A percentile compares a stretch with the other conserved stretches of the same genome.
Conservation (phyloP, 257 asterid genomes). For the Lavandula angustifolia region DNA sequence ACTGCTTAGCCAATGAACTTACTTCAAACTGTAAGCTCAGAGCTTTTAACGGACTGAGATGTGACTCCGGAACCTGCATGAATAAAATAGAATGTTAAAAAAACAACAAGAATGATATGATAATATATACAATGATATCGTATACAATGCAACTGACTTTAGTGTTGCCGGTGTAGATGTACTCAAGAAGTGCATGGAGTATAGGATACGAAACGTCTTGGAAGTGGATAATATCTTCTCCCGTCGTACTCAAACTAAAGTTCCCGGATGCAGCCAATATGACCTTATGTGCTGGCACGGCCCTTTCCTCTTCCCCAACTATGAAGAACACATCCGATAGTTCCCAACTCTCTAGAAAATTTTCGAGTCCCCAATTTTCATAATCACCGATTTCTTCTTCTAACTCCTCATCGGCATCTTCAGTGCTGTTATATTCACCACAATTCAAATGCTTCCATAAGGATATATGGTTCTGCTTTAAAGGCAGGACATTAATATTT, state of each 20-base stretch:
- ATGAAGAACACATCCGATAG: slow-evolving; percentile 72
- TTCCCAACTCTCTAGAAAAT: slow-evolving; percentile 84
- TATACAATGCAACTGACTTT: slow-evolving; percentile 53
- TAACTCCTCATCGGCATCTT: slow-evolving; percentile 61
- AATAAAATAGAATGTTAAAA: not conserved
- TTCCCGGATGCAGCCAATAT: slow-evolving; percentile 78
- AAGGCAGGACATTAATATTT: slow-evolving; percentile 78
- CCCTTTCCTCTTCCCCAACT: slow-evolving; percentile 74
- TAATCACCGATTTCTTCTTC: slow-evolving; percentile 57
- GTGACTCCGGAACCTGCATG: slow-evolving; percentile 70
- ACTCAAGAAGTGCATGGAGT: slow-evolving; percentile 74
- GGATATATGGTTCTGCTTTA: slow-evolving; percentile 77
- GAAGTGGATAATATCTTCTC: slow-evolving; percentile 56
- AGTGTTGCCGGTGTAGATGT: slow-evolving; percentile 74
- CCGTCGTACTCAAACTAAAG: slow-evolving; percentile 47
- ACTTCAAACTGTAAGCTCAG: slow-evolving; percentile 76
- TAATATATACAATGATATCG: not conserved
- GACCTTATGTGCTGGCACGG: slow-evolving; percentile 84
- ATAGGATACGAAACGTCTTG: slow-evolving; percentile 56
- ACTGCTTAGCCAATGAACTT: slow-evolving; percentile 62
- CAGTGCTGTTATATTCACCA: slow-evolving; percentile 49
- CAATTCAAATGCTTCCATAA: slow-evolving; percentile 88
- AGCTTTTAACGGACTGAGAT: slow-evolving; percentile 54
- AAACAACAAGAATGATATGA: not conserved
- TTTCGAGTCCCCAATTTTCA: slow-evolving; percentile 78